Base-by-base conservation (phyloP, 768 basidiomycete genomes). In the Pholiota microspora region DNA sequence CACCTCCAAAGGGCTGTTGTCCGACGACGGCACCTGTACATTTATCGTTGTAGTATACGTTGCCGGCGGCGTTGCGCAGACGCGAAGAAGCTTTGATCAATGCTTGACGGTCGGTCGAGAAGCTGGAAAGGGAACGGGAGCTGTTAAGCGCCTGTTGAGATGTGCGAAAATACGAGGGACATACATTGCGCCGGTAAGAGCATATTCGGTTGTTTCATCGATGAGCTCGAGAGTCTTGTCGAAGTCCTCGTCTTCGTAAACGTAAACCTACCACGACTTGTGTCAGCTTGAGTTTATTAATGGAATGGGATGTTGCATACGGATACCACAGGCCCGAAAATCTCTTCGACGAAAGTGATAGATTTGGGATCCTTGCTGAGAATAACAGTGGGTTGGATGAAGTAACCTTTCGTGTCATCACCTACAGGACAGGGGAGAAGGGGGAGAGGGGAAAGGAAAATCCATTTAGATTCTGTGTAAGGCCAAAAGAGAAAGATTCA, bases 21-120 rank as follows among this genome's bases (percentile, higher is more conserved):
- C 94, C 96, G 31, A 98, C 94, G 46, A 92, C 91, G n/a, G 94
- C 94, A 28, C 94, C 94, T 1, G 96, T 99, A 72, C 94, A 98
- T 71, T 96, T 95, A 63, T 98, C 95, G 71, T 98, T 98, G 75
- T 94, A 93, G 77, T 99, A 99, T 53, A 96, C 85, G 70, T 98
- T 99, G 2, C 97, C 97, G 2, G 97, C 92, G 0, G 94, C 79
- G 73, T 96, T 89, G 53, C 94, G 88, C 40, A 99, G 81, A 51
- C 79, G 81, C 73, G 89, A 88, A 38, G 92, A 86, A 2, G 94
- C 92, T 29, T 75, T 74, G 59, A 94, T 72, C 53, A 98, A 82
- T 5, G 88, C 93, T 24, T 82, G 77, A 61, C 97, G 89, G 61
- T 94, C 90, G 2, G 78, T 63, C 10, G 94, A 78, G 75, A 98